Evolutionary conservation across 805 yeast genomes (phyloP), one percentile per base, ranked within the genome.

Genomic region (Metschnikowia noctiluminum): DNA sequence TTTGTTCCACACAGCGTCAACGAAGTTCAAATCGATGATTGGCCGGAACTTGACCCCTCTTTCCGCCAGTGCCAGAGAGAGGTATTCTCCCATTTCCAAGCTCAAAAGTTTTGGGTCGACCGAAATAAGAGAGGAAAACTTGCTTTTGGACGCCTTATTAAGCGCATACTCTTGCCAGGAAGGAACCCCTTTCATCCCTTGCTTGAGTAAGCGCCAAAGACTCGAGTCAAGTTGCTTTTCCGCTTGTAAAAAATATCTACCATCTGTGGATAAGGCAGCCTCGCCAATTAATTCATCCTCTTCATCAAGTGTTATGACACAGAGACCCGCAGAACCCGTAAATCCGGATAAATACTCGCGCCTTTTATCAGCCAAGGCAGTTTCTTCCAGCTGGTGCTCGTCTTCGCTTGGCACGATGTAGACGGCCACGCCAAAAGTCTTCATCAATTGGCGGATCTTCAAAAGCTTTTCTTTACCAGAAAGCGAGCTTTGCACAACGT

Each of bases 221-320:
- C 82, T 82, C 35, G 67, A 61, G 63, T 89, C 95, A 47, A 94
- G 71, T 68, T 94, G 94, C 49, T 84, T 80, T 21, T 78, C 81
- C 1, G 98, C 98, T 69, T 94, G 99, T 50, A 88, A 73, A 65
- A 89, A 94, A 70, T 94, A 94, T 55, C 99, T 77, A 1, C 98
- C 98, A 67, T 94, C 99, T 0, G 99, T 94, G 8, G 96, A 82
- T 43, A 94, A 69, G 0, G 86, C 87, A 12, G 96, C 95, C 41
- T 81, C 79, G 0, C 89, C 89, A 10, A 68, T 70, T 21, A 79
- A 72, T 1, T 59, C 58, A 1, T 71, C 76, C 43, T 68, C 75
- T 46, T 70, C 69, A 16, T 71, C 73, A 30, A 57, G 43, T 9
- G 61, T 52, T 12, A 57, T 47, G 30, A 57, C 55, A 37, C 57